Evolutionary conservation across 2,329 filamentous ascomycete species (phyloP).

Genomic region (Exophiala spinifera): DNA sequence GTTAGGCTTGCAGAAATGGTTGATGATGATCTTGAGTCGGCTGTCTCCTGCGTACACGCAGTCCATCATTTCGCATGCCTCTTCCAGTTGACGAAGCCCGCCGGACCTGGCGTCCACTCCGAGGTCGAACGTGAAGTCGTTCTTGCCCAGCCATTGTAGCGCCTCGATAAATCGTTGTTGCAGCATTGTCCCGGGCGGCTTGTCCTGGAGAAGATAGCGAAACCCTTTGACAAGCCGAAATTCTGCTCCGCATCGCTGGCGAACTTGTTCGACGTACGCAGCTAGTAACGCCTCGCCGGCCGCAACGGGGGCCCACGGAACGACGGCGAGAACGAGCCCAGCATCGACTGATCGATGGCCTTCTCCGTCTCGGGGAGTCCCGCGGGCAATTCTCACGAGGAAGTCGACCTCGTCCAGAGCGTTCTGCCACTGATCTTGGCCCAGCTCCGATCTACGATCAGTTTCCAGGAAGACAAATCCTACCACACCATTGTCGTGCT

Average conservation of each 20-base stretch:
- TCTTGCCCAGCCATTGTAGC: slow-evolving; percentile 62
- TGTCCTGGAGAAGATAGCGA: slow-evolving; percentile 78
- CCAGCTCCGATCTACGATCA: slow-evolving; percentile 65
- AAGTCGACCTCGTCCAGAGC: slow-evolving; percentile 71
- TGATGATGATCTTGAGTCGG: slow-evolving; percentile 66
- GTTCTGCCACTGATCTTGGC: slow-evolving; percentile 58
- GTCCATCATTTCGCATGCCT: slow-evolving; percentile 67
- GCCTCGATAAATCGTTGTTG: slow-evolving; percentile 62
- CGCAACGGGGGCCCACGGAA: slow-evolving; percentile 84
- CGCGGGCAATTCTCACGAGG: slow-evolving; percentile 63
- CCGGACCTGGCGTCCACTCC: slow-evolving; percentile 77
- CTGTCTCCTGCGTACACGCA: slow-evolving; percentile 58
- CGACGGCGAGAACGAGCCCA: slow-evolving; percentile 62
- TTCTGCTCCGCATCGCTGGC: slow-evolving; percentile 57
- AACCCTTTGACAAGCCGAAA: slow-evolving; percentile 68
- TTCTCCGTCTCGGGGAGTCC: slow-evolving; percentile 55
- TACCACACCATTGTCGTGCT: slow-evolving; percentile 44
- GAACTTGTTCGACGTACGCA: slow-evolving; percentile 62
- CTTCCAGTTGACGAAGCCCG: slow-evolving; percentile 70
- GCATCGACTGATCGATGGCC: slow-evolving; percentile 55
- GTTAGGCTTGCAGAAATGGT: slow-evolving; percentile 88
- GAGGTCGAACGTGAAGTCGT: slow-evolving; percentile 72
- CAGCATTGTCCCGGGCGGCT: slow-evolving; percentile 64
- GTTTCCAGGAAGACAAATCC: slow-evolving; percentile 84
- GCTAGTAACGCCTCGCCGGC: slow-evolving; percentile 59